Evolutionary conservation across 768 basidiomycete genomes (phyloP), one percentile per base, ranked within the genome.

Genomic region (Mycena maculata): DNA sequence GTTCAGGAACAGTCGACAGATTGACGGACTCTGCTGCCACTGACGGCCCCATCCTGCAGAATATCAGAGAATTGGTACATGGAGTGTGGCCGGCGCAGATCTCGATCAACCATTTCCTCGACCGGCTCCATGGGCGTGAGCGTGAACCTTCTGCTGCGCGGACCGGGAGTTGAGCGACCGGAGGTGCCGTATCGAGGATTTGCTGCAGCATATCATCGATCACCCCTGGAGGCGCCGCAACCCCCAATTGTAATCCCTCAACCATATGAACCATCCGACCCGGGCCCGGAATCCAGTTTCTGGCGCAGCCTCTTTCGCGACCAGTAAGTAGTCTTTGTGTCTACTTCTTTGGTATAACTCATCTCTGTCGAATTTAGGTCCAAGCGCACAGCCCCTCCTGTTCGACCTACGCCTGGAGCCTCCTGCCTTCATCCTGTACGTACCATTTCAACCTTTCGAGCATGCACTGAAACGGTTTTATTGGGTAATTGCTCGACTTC

Each of bases 51-150:
- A 22, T 66, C 18, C 28, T 70, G 23, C 31, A 70, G 9, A 36
- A 23, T 2, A 65, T 70, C 47, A 83, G 88, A 47, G 85, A 87
- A 9, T 87, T 90, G 69, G 81, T 90, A 9, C 79, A 81, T 12
- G 86, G 84, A 11, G 75, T 97, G 23, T 82, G 87, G 76, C 84
- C 91, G 52, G 87, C 85, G 7, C 93, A 96, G 76, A 72, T 76
- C 0, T 79, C 85, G 0, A 86, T 90, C 9, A 88, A 89, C 56
- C 83, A 85, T 31, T 79, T 88, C 65, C 76, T 96, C 38, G 87
- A 91, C 61, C 86, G 89, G 27, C 79, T 95, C 58, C 84, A 86
- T 22, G 82, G 84, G 31, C 83, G 85, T 22, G 77, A 82, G 59
- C 84, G 86, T 22, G 81, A 84, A 31, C 83, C 85, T 22, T 77